Percentiles rank a stretch among this genome's conserved stretches.
These are phyloP conservation scores for Boletellus ananiceps DNA, from an alignment of 768 basidiomycete species.

Conservation along the genomic window DNA sequence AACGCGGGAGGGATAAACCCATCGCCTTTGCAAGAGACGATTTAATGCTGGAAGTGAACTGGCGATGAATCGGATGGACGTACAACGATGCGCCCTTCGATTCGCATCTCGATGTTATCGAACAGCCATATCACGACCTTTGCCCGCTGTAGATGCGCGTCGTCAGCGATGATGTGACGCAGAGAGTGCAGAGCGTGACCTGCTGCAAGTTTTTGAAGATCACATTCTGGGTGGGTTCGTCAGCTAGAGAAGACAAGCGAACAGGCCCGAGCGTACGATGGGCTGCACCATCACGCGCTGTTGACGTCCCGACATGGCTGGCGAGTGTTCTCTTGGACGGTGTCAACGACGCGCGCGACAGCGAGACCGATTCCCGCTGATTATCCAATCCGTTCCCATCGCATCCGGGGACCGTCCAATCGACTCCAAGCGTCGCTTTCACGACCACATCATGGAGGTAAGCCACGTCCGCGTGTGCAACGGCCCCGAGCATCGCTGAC, in stretches of 20 bases:
- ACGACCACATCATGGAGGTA: constrained; percentile 29
- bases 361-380: not conserved
- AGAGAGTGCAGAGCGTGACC: constrained; percentile 34
- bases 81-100: constrained; percentile 94
- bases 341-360: constrained; percentile 10
- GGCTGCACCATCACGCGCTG: constrained; percentile 99
- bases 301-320: constrained; percentile 85
- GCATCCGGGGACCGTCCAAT: not conserved
- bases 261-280: constrained; percentile 63
- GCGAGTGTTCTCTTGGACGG: constrained; percentile 3
- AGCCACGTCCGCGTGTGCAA: not conserved
- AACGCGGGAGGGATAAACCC: constrained; percentile 12
- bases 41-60: constrained; percentile 38
- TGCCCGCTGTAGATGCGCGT: constrained; percentile 48
- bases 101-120: constrained; percentile 94
- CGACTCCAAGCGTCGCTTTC: constrained; percentile 24
- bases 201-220: constrained; percentile 98
- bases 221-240: constrained; percentile 60
- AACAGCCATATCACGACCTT: constrained; percentile 94
- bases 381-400: constrained; percentile 27
- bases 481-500: constrained; percentile 5
- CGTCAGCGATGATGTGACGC: constrained; percentile 9
- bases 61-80: constrained; percentile 36
- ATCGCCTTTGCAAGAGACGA: constrained; percentile 36
- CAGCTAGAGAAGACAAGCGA: not conserved